These are phyloP conservation scores for Rhizophora apiculata DNA, from an alignment of 345 rosid species.

Conservation along the genomic window DNA sequence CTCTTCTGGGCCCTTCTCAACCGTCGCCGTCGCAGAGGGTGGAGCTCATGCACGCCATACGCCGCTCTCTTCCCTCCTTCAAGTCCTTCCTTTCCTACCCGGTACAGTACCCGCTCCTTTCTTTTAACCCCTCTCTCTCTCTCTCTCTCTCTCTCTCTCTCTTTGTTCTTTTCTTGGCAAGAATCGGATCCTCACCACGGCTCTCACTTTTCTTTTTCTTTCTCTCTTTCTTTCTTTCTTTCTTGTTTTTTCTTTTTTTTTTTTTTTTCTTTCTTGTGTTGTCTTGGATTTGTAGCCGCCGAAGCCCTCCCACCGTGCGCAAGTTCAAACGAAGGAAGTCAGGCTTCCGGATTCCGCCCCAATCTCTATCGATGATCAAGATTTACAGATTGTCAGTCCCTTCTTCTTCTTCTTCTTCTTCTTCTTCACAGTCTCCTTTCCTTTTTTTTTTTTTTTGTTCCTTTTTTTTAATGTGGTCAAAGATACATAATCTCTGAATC, in stretches of 20 bases:
- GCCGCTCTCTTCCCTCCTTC: conserved; percentile 57
- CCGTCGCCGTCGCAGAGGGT: conserved; percentile 66
- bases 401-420: conserved; percentile 11
- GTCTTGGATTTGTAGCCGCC: conserved; percentile 52
- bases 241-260: background rate
- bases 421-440: background rate
- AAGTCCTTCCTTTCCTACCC: conserved; percentile 69
- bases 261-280: background rate
- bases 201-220: background rate
- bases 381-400: conserved; percentile 68
- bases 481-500: too few relatives aligned
- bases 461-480: too few relatives aligned
- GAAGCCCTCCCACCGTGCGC: conserved; percentile 65
- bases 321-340: conserved; percentile 75
- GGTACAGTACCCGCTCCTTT: conserved; percentile 28
- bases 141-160: background rate
- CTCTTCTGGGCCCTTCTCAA: conserved; percentile 61
- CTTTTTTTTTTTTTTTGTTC: background rate
- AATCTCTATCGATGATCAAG: conserved; percentile 82
- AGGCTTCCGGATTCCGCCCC: conserved; percentile 85
- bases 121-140: background rate
- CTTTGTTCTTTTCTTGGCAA: background rate
- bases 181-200: too few relatives aligned
- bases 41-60: conserved; percentile 77
- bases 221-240: background rate